Conservation (phyloP, 768 basidiomycete species). For the Fibroporia radiculosa region DNA sequence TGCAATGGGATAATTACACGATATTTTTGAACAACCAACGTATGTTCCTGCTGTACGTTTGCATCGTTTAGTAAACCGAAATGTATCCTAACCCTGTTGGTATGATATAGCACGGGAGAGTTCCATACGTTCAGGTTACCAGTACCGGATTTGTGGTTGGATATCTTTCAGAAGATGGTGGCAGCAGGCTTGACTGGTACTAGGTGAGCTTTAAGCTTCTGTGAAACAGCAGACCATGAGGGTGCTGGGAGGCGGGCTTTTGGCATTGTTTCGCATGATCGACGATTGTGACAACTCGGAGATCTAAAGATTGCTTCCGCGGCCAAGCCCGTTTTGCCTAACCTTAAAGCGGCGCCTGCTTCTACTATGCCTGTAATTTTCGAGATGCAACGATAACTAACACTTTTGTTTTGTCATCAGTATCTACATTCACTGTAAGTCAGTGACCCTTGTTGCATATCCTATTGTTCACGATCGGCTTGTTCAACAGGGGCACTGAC, state of each 20-base stretch:
- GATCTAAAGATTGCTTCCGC: too few relatives aligned
- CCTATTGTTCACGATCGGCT: neutral
- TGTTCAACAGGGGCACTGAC: conserved; percentile 41
- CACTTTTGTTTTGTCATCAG: conserved; percentile 4
- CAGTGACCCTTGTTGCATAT: neutral
- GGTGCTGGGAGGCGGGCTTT: neutral
- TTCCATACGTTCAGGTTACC: conserved; percentile 81
- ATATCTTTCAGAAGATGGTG: conserved; percentile 75
- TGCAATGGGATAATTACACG: conserved; percentile 64
- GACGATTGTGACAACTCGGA: too few relatives aligned
- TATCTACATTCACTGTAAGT: conserved; percentile 64
- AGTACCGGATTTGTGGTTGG: conserved; percentile 73
- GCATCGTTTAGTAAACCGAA: neutral
- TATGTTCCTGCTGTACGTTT: conserved; percentile 59
- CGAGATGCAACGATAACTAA: neutral
- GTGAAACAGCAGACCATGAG: neutral
- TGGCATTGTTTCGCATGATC: too few relatives aligned
- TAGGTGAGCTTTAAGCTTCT: conserved; percentile 26
- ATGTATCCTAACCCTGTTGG: neutral
- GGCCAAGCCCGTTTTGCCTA: too few relatives aligned
- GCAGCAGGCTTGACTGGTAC: conserved; percentile 75
- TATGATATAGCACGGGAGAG: conserved; percentile 66
- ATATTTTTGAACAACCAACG: conserved; percentile 63
- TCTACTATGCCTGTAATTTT: too few relatives aligned
- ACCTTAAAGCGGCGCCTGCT: too few relatives aligned